Conservation (phyloP, 1,284 basidiomycete genomes). For the Sphaerobolus stellatus region DNA sequence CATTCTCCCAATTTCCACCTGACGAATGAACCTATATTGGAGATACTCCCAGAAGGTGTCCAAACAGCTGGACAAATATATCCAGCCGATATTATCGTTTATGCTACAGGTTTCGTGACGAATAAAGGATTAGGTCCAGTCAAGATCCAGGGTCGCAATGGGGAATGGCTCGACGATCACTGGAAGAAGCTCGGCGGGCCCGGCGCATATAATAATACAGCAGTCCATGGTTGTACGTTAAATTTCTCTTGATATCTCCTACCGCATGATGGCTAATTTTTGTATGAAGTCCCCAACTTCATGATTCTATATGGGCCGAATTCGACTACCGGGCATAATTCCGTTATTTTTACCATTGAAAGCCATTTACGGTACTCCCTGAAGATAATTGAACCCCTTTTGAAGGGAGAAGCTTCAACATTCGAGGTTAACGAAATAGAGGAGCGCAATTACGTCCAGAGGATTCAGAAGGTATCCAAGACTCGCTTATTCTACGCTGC, state of each 20-base stretch:
- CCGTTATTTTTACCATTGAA: not conserved
- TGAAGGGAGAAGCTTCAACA: not conserved
- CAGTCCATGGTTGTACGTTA: not conserved
- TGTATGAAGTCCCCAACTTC: not conserved
- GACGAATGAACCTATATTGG: not conserved
- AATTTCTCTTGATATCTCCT: not conserved
- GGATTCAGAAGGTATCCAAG: too few species aligned
- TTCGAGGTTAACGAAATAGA: constrained; percentile 10
- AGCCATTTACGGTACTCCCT: not conserved
- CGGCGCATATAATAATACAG: not conserved
- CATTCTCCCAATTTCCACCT: not conserved
- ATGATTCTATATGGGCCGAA: not conserved
- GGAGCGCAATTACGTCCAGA: too few species aligned
- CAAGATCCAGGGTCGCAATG: not conserved
- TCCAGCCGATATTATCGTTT: constrained; percentile 32
- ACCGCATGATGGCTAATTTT: not conserved
- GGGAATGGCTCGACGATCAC: not conserved
- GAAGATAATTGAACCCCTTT: constrained; percentile 1
- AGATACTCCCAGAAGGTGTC: not conserved
- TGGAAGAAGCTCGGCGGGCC: not conserved
- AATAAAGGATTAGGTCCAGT: constrained; percentile 1
- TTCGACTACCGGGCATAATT: not conserved
- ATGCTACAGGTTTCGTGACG: constrained; percentile 31
- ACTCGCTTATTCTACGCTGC: too few species aligned
- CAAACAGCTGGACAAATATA: constrained; percentile 22